Evolutionary conservation across 257 asterid species (phyloP).

Genomic region (Knoxia roxburghii): DNA sequence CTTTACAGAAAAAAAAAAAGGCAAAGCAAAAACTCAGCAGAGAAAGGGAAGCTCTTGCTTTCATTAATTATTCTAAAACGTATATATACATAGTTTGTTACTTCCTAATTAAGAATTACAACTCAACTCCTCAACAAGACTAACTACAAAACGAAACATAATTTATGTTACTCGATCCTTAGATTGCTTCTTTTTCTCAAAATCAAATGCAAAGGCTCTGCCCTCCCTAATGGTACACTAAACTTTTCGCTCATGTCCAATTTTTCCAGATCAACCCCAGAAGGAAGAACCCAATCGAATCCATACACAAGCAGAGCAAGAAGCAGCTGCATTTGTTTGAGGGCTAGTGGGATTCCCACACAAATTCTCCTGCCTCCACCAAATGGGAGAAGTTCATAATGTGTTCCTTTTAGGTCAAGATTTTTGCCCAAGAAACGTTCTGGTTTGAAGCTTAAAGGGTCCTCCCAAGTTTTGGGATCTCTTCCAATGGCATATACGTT

Average conservation of each 20-base stretch:
- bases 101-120: no score
- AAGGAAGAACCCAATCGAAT: slow-evolving; percentile 15
- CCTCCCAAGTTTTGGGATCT: slow-evolving; percentile 12
- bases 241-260: slow-evolving; percentile 10
- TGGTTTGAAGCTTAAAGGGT: slow-evolving; percentile 12
- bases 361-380: slow-evolving; percentile 17
- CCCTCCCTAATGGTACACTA: background rate
- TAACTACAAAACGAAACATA: no score
- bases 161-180: background rate
- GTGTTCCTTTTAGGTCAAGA: slow-evolving; percentile 2
- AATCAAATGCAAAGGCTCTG: background rate
- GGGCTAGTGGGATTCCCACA: slow-evolving; percentile 5
- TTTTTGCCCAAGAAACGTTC: slow-evolving; percentile 4
- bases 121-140: no score
- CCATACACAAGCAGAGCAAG: slow-evolving; percentile 4
- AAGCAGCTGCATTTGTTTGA: slow-evolving; percentile 10
- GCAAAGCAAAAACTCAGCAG: no score
- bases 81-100: no score
- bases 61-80: no score
- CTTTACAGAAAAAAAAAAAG: no score
- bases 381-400: slow-evolving; percentile 18
- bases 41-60: no score
- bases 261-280: background rate
- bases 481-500: slow-evolving; percentile 11
- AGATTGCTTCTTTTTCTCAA: background rate